phyloP scores from a whole-genome alignment of 148 eudicot species.

The Silene conica region DNA sequence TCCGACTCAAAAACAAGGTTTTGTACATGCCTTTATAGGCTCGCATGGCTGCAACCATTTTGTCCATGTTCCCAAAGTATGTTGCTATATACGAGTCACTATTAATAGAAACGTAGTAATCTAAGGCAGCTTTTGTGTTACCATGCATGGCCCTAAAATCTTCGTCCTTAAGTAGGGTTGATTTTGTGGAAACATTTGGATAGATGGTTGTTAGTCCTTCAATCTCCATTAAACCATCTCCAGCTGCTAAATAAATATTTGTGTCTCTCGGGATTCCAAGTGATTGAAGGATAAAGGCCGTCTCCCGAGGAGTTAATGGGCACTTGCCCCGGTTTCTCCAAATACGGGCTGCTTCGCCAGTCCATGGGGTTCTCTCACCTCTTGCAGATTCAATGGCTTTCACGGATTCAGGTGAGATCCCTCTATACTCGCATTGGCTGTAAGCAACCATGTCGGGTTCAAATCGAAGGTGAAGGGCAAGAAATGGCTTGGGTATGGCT shows the following conservation, averaged over 20 bases:
- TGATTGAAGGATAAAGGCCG: constrained; percentile 69
- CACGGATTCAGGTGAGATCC: constrained; percentile 53
- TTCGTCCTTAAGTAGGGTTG: constrained; percentile 48
- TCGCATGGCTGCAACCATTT: constrained; percentile 97
- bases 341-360: constrained; percentile 69
- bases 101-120: constrained; percentile 77
- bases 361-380: constrained; percentile 84
- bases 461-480: constrained; percentile 89
- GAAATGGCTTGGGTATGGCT: constrained; percentile 94
- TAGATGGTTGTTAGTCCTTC: constrained; percentile 70
- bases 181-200: constrained; percentile 63
- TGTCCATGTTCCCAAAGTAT: constrained; percentile 95
- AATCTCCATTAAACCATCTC: constrained; percentile 91
- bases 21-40: constrained; percentile 64
- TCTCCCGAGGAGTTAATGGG: constrained; percentile 90
- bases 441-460: constrained; percentile 99
- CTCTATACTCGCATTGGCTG: constrained; percentile 77
- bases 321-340: constrained; percentile 97
- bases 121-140: constrained; percentile 94
- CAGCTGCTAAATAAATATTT: constrained; percentile 89
- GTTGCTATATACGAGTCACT: constrained; percentile 85
- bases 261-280: constrained; percentile 71
- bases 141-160: constrained; percentile 90
- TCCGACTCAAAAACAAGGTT: constrained; percentile 72
- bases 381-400: constrained; percentile 72